Evolutionary conservation across 495 filamentous ascomycete species (phyloP).

Genomic region (Hypoxylon fragiforme): DNA sequence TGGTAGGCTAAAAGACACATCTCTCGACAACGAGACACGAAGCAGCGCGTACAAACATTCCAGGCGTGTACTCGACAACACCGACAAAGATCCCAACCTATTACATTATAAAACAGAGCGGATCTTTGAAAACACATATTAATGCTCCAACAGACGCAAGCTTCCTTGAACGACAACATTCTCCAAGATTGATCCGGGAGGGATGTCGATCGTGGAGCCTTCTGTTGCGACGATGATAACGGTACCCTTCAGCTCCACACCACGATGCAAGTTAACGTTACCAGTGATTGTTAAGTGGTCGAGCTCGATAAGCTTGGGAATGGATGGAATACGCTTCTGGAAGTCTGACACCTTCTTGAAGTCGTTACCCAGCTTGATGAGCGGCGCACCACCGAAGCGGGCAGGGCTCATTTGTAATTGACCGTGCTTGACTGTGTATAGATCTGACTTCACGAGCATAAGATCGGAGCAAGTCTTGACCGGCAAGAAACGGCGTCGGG

Average conservation of each 20-base stretch:
- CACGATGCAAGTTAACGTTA: slow-evolving; percentile 91
- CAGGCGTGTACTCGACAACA: slow-evolving; percentile 8
- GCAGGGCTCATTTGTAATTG: slow-evolving; percentile 93
- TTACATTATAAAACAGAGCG: neutral
- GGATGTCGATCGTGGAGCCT: slow-evolving; percentile 96
- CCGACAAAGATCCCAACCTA: neutral
- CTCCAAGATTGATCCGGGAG: slow-evolving; percentile 92
- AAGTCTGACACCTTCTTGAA: slow-evolving; percentile 99
- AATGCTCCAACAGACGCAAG: slow-evolving; percentile 92
- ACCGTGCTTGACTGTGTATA: slow-evolving; percentile 99
- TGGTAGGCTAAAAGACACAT: neutral
- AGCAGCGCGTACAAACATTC: neutral
- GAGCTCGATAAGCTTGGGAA: slow-evolving; percentile 96
- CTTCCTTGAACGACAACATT: slow-evolving; percentile 99
- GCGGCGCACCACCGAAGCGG: slow-evolving; percentile 95
- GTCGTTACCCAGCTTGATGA: slow-evolving; percentile 98
- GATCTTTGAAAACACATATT: slow-evolving; percentile 29
- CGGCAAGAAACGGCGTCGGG: slow-evolving; percentile 94
- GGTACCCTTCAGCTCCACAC: slow-evolving; percentile 96
- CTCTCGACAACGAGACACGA: neutral
- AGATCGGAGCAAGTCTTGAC: slow-evolving; percentile 99
- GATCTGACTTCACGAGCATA: slow-evolving; percentile 99
- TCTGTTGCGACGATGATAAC: slow-evolving; percentile 99
- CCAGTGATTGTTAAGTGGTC: slow-evolving; percentile 98
- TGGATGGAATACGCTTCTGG: slow-evolving; percentile 94